Base-by-base conservation (phyloP, 352 stramenopile genomes). In the Phytophthora rubi region DNA sequence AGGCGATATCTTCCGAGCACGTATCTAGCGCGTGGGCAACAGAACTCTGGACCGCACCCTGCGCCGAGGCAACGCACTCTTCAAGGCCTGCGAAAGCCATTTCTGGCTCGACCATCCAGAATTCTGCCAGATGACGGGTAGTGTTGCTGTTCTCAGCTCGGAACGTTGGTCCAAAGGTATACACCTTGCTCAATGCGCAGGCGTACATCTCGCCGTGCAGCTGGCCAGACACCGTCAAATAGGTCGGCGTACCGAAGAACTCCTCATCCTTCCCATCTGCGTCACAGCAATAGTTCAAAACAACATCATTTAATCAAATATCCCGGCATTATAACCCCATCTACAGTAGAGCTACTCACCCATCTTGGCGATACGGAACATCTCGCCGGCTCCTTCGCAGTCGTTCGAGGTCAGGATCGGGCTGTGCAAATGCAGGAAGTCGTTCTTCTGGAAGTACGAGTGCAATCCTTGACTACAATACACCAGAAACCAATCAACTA, bases 161-260 rank as follows among this genome's bases (percentile, higher is more conserved):
- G 76, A 99, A 99, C 2, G 98, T 99, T 32, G 98, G 98, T 2
- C 97, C 98, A 76, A 99, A 99, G 1, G 98, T 99, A 82, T 99
- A 99, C 48, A 99, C 93, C 75, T 99, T 98, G 69, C 96, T 96
- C 57, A 99, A 74, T 7, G 97, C 97, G 68, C 88, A 99, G 10
- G 97, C 97, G 68, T 99, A 98, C 57, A 98, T 98, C 79, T 99
- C 98, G 16, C 81, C 97, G 49, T 97, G 96, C 7, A 99, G 81
- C 77, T 99, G 96, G 8, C 91, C 92, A 7, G 90, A 97, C 1
- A 98, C 92, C 1, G 90, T 97, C 53, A 97, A 80, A 65, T 92
- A 96, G 2, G 96, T 93, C 8, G 91, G 89, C 35, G 93, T 95
- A 10, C 91, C 94, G 73, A 99, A 99, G 73, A 99, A 99, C 59